Evolutionary conservation across 257 asterid species (phyloP).

Genomic region (Capsicum chinense): DNA sequence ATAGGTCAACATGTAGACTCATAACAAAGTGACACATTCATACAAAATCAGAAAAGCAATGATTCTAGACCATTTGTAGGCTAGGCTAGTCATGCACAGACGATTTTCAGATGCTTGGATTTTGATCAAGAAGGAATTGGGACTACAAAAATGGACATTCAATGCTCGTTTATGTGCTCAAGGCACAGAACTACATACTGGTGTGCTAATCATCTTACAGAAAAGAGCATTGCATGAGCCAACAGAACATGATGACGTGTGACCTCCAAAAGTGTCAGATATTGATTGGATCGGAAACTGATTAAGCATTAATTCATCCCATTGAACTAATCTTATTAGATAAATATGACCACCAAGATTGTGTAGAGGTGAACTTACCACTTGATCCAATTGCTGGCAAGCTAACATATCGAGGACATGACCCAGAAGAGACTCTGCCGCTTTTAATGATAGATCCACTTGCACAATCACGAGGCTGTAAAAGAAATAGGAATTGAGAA

Average conservation of each 20-base stretch:
- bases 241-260: background rate
- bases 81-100: background rate
- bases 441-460: conserved; percentile 44
- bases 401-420: conserved; percentile 76
- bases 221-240: background rate
- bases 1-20: background rate
- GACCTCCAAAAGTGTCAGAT: background rate
- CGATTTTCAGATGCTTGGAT: background rate
- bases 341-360: conserved; percentile 13
- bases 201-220: background rate
- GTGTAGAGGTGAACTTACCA: conserved; percentile 47
- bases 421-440: conserved; percentile 43
- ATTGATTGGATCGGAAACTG: background rate
- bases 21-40: background rate
- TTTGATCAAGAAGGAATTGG: background rate
- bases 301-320: background rate
- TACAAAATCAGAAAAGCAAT: background rate
- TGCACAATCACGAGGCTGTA: conserved; percentile 87
- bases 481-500: conserved; percentile 34
- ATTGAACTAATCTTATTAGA: background rate
- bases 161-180: background rate
- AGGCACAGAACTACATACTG: background rate
- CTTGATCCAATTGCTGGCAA: conserved; percentile 59
- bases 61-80: background rate
- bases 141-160: conserved; percentile 8